Evolutionary conservation across 2,329 filamentous ascomycete genomes (phyloP).

Genomic region (Phialemonium atrogriseum): DNA sequence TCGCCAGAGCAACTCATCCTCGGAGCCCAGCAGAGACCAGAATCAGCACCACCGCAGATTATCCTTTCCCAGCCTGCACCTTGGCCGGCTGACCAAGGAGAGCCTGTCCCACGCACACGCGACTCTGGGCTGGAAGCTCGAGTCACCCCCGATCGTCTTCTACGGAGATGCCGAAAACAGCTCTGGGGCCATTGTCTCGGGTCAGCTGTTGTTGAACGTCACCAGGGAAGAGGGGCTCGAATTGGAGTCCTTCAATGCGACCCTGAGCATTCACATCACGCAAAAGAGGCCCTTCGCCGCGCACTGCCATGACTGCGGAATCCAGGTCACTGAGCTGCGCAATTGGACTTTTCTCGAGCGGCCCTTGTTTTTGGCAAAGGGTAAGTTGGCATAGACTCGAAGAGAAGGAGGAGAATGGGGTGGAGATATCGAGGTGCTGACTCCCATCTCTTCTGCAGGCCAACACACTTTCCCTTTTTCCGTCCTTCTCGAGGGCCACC

Average conservation of each 20-base stretch:
- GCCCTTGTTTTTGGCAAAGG: constrained; percentile 40
- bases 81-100: constrained; percentile 34
- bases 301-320: constrained; percentile 71
- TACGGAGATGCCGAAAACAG: constrained; percentile 69
- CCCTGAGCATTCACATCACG: constrained; percentile 58
- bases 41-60: constrained; percentile 28
- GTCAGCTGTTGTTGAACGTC: constrained; percentile 68
- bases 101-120: constrained; percentile 26
- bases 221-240: constrained; percentile 53
- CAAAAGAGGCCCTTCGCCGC: constrained; percentile 76
- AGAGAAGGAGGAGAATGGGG: no score
- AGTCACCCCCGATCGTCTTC: constrained; percentile 81
- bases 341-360: constrained; percentile 68
- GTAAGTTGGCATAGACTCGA: constrained; percentile 26
- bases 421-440: no score
- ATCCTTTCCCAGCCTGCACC: constrained; percentile 32
- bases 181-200: constrained; percentile 77
- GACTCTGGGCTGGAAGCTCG: constrained; percentile 53
- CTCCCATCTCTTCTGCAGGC: constrained; percentile 27
- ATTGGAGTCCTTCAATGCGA: constrained; percentile 65
- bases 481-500: constrained; percentile 71
- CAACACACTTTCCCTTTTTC: constrained; percentile 82
- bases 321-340: constrained; percentile 64
- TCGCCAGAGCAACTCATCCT: constrained; percentile 11
- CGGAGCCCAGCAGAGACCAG: constrained; percentile 14